These are phyloP conservation scores for Penicillium sp. DNA, from an alignment of 2,329 filamentous ascomycete species.

Conservation along the genomic window DNA sequence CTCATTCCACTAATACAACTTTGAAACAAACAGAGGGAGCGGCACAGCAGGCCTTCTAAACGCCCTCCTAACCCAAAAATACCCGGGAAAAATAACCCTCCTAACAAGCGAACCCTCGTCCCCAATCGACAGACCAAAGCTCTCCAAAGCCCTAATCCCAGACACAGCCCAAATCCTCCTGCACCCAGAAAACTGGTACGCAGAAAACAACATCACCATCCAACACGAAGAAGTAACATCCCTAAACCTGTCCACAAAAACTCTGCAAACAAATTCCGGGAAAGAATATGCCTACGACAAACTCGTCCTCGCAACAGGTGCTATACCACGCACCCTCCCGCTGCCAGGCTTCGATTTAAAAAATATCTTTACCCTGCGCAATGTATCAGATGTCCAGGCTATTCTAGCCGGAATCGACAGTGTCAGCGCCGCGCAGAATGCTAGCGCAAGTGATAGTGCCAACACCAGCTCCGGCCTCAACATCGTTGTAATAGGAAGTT, in stretches of 20 bases:
- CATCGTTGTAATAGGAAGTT: conserved; percentile 87
- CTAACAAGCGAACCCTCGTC: conserved; percentile 82
- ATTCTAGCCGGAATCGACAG: conserved; percentile 77
- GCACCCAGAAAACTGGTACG: conserved; percentile 79
- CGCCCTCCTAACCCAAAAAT: conserved; percentile 80
- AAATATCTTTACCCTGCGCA: conserved; percentile 86
- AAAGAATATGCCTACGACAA: conserved; percentile 79
- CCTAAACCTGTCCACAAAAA: conserved; percentile 76
- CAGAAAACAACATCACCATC: conserved; percentile 57
- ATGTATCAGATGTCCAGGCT: conserved; percentile 73
- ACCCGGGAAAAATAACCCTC: conserved; percentile 76
- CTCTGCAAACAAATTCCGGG: conserved; percentile 74
- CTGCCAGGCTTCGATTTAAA: conserved; percentile 79
- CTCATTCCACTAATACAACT: neutral
- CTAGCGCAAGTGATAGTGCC: too few relatives aligned
- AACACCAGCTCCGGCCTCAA: too few relatives aligned
- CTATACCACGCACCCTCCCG: conserved; percentile 74
- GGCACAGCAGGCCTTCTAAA: conserved; percentile 82
- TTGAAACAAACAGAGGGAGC: conserved; percentile 65
- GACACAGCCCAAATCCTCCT: conserved; percentile 79
- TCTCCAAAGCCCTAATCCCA: conserved; percentile 88
- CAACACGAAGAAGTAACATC: conserved; percentile 66
- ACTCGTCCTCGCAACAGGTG: conserved; percentile 87
- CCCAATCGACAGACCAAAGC: conserved; percentile 91
- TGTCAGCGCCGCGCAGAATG: conserved; percentile 23